Percentiles rank a stretch among this genome's conserved stretches.
Conservation (phyloP, 228 moss, liverwort and hornwort species). For the Sphagnum magellanicum region DNA sequence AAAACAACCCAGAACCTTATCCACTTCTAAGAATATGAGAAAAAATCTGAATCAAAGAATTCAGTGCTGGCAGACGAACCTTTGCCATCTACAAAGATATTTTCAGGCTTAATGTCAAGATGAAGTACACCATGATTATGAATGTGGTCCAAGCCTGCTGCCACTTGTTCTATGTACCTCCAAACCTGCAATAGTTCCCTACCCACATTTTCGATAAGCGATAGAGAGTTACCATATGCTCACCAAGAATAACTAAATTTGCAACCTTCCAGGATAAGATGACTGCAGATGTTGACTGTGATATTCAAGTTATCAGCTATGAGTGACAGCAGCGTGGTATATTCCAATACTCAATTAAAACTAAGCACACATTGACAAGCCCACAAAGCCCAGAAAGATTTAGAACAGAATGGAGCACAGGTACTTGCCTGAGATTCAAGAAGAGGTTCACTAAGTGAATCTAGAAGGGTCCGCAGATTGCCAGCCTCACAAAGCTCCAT, state of each 20-base stretch:
- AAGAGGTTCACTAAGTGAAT: constrained; percentile 56
- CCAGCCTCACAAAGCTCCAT: constrained; percentile 99
- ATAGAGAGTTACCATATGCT: no score
- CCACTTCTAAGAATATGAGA: no score
- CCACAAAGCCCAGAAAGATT: no score
- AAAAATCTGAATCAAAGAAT: not conserved
- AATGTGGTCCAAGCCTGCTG: constrained; percentile 84
- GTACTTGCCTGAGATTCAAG: constrained; percentile 58
- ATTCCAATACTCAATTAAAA: no score
- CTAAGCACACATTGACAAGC: no score
- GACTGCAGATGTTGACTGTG: no score
- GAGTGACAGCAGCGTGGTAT: no score
- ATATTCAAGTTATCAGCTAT: no score
- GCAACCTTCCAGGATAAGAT: no score
- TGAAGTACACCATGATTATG: constrained; percentile 90
- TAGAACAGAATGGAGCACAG: no score
- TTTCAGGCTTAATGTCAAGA: constrained; percentile 95
- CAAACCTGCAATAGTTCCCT: constrained; percentile 47
- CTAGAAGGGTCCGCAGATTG: constrained; percentile 77
- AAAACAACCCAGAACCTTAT: no score
- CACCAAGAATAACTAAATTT: no score
- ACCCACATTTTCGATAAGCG: not conserved
- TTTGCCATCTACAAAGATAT: constrained; percentile 84
- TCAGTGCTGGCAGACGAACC: constrained; percentile 22
- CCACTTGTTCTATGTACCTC: constrained; percentile 71